Evolutionary conservation across 805 yeast species (phyloP).

Genomic region (Wickerhamomyces pijperi): DNA sequence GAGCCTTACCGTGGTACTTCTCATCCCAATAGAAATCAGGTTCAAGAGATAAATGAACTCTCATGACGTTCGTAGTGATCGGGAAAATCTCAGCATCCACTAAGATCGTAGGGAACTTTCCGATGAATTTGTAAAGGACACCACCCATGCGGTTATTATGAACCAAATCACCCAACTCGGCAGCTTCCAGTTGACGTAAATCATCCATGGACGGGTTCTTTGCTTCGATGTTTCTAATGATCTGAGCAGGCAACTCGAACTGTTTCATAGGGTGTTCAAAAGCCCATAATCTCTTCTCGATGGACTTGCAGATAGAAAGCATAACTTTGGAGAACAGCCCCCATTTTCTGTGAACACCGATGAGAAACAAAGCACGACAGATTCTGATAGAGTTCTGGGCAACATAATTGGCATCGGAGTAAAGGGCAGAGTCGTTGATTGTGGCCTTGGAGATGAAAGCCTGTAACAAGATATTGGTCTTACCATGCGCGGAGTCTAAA

Average conservation of each 20-base stretch:
- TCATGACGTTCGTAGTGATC: slow-evolving; percentile 74
- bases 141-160: slow-evolving; percentile 73
- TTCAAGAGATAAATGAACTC: slow-evolving; percentile 58
- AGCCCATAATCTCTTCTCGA: slow-evolving; percentile 80
- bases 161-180: slow-evolving; percentile 81
- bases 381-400: slow-evolving; percentile 95
- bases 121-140: slow-evolving; percentile 45
- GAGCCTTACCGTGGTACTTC: slow-evolving; percentile 69
- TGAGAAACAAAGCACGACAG: slow-evolving; percentile 77
- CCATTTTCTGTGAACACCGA: slow-evolving; percentile 88
- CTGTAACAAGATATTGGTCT: slow-evolving; percentile 79
- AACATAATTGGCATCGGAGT: slow-evolving; percentile 83
- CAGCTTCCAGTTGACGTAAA: slow-evolving; percentile 58
- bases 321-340: slow-evolving; percentile 66
- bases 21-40: slow-evolving; percentile 86
- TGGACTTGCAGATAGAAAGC: slow-evolving; percentile 74
- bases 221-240: slow-evolving; percentile 48
- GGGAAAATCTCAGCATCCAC: slow-evolving; percentile 81
- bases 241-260: slow-evolving; percentile 65
- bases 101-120: slow-evolving; percentile 65
- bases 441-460: slow-evolving; percentile 71
- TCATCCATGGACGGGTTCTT: slow-evolving; percentile 62
- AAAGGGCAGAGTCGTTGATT: slow-evolving; percentile 69
- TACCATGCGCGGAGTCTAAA: slow-evolving; percentile 66
- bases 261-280: slow-evolving; percentile 85